Conservation (phyloP, 257 asterid genomes). For the Solanum ossicruentum region DNA sequence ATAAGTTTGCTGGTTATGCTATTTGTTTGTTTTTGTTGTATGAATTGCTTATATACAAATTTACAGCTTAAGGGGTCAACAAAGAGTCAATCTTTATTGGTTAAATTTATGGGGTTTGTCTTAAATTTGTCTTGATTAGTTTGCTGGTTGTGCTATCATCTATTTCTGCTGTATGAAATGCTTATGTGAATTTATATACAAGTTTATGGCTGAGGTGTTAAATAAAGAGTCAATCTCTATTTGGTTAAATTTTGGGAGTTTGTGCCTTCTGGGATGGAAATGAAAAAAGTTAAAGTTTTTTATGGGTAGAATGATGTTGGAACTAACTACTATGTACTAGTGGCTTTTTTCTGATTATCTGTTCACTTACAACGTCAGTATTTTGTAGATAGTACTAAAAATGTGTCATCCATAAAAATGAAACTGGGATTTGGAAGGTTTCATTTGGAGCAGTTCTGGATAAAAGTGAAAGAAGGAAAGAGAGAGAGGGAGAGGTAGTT, state of each 20-base stretch:
- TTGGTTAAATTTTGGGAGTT: not conserved
- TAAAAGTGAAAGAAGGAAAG: not conserved
- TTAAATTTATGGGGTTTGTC: not conserved
- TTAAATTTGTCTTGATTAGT: not conserved
- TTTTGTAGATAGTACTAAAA: not conserved
- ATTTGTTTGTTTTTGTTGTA: not conserved
- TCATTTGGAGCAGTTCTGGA: not conserved
- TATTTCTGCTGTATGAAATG: not conserved
- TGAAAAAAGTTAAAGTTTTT: not conserved
- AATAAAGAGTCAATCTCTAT: not conserved
- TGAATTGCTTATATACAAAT: not conserved
- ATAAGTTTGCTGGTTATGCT: not conserved
- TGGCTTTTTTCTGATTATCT: not conserved
- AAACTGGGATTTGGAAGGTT: not conserved
- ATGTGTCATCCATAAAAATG: not conserved
- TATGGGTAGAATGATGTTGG: not conserved
- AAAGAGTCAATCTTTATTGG: not conserved
- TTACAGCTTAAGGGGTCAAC: not conserved
- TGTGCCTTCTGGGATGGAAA: not conserved
- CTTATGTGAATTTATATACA: not conserved
- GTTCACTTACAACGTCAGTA: not conserved
- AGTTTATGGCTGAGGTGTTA: not conserved
- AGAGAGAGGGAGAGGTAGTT: not conserved
- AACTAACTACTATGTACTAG: not conserved
- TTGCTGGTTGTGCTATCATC: not conserved